Percentiles rank a stretch among this genome's conserved stretches.
These are phyloP conservation scores for Cephalotrichum gorgonifer DNA, from an alignment of 2,329 filamentous ascomycete species.

Conservation along the genomic window DNA sequence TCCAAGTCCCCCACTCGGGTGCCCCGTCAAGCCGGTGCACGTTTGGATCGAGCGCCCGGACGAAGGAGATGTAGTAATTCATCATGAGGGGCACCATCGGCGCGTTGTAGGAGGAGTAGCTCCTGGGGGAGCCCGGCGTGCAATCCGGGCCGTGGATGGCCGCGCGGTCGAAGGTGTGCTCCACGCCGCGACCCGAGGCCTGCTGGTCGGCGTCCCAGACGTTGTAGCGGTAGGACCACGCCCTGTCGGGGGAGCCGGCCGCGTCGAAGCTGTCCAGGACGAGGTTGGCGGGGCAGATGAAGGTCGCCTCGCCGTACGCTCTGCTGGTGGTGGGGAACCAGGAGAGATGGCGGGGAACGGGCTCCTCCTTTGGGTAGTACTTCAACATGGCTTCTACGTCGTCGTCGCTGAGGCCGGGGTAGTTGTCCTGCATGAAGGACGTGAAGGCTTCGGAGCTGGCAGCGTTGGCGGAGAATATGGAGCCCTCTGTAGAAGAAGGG, in stretches of 20 bases:
- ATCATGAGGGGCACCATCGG: conserved; percentile 34
- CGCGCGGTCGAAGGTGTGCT: conserved; percentile 34
- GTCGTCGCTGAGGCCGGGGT: conserved; percentile 26
- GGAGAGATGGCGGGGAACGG: conserved; percentile 24
- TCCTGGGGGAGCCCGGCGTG: conserved; percentile 16
- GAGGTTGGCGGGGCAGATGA: conserved; percentile 30
- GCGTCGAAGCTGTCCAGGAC: conserved; percentile 23
- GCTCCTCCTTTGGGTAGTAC: conserved; percentile 25
- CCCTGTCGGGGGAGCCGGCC: conserved; percentile 10
- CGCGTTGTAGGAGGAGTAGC: conserved; percentile 34
- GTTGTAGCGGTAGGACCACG: conserved; percentile 40
- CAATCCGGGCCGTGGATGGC: conserved; percentile 36
- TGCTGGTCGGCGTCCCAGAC: conserved; percentile 27
- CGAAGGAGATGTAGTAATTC: conserved; percentile 40
- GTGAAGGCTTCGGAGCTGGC: conserved; percentile 20
- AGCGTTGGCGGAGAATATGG: conserved; percentile 30
- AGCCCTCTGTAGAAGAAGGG: conserved; percentile 27
- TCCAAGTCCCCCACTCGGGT: conserved; percentile 32
- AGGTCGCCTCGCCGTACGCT: conserved; percentile 35
- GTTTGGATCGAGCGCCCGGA: conserved; percentile 33
- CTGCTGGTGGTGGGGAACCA: conserved; percentile 32
- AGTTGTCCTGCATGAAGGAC: conserved; percentile 35
- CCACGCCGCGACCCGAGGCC: conserved; percentile 31
- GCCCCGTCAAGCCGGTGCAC: conserved; percentile 17
- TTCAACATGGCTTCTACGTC: conserved; percentile 23